These are phyloP conservation scores for Apiotrichum domesticum DNA, from an alignment of 1,284 basidiomycete species.

Conservation along the genomic window DNA sequence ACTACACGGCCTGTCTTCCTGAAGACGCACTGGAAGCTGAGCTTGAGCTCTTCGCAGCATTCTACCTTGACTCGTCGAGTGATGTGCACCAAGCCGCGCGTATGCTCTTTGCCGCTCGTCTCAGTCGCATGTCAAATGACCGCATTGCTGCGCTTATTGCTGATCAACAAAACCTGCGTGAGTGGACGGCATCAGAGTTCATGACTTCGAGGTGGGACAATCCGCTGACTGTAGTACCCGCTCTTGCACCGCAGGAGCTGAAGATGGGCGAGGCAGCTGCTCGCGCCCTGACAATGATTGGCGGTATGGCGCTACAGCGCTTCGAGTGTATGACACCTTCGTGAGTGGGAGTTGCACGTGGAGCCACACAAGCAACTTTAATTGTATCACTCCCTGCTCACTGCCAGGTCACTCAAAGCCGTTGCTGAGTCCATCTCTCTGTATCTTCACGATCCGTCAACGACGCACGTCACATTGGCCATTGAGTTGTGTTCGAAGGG, in stretches of 20 bases:
- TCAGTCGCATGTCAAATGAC: conserved; percentile 61
- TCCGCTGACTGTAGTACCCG: conserved; percentile 57
- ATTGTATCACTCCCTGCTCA: background rate
- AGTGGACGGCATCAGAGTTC: background rate
- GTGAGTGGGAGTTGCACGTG: conserved; percentile 46
- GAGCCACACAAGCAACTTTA: too few relatives aligned
- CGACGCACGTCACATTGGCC: conserved; percentile 62
- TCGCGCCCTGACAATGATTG: conserved; percentile 64
- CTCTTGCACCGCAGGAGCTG: conserved; percentile 55
- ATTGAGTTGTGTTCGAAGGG: conserved; percentile 85
- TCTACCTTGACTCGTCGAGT: conserved; percentile 65
- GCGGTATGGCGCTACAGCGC: conserved; percentile 74
- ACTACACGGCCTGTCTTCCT: conserved; percentile 65
- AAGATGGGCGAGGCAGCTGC: conserved; percentile 56
- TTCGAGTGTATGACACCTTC: conserved; percentile 67
- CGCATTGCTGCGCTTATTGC: conserved; percentile 57
- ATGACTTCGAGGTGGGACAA: too few relatives aligned
- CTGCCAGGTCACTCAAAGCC: conserved; percentile 44
- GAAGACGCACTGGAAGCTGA: conserved; percentile 59
- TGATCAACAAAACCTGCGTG: conserved; percentile 22
- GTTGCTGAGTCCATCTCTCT: conserved; percentile 72
- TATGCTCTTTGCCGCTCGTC: conserved; percentile 65
- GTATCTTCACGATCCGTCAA: conserved; percentile 67
- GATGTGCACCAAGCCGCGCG: conserved; percentile 70
- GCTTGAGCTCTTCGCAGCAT: conserved; percentile 62